phyloP scores from a whole-genome alignment of 23 red algal species.

The Gracilaria domingensis region DNA sequence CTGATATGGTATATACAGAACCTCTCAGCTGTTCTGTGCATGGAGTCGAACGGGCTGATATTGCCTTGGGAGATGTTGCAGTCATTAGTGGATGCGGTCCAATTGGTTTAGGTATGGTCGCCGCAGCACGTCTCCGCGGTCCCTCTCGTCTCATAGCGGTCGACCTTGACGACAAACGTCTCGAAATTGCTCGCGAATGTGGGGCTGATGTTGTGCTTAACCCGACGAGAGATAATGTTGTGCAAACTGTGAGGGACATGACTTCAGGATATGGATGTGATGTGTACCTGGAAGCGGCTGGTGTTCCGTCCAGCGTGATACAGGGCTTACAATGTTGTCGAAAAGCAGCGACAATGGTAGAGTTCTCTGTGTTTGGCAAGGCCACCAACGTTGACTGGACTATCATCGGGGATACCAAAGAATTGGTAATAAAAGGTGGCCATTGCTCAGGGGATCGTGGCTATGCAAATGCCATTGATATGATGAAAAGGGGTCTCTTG shows the following conservation, averaged over 20 bases:
- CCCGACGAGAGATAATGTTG: slow-evolving; percentile 41
- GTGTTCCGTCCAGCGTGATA: slow-evolving; percentile 56
- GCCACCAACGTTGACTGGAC: slow-evolving; percentile 76
- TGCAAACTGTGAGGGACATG: slow-evolving; percentile 54
- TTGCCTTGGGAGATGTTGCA: slow-evolving; percentile 73
- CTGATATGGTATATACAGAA: slow-evolving; percentile 81
- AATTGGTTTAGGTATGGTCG: slow-evolving; percentile 83
- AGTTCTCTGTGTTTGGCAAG: slow-evolving; percentile 83
- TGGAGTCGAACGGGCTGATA: slow-evolving; percentile 67
- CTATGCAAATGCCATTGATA: slow-evolving; percentile 73
- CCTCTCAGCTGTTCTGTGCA: slow-evolving; percentile 82
- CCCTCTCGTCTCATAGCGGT: slow-evolving; percentile 75
- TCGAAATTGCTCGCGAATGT: slow-evolving; percentile 75
- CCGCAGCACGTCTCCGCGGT: slow-evolving; percentile 37
- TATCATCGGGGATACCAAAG: slow-evolving; percentile 84
- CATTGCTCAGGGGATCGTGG: slow-evolving; percentile 87
- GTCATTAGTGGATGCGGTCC: slow-evolving; percentile 83
- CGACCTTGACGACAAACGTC: slow-evolving; percentile 71
- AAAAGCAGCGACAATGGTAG: slow-evolving; percentile 78
- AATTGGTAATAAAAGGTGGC: slow-evolving; percentile 74
- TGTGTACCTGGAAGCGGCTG: slow-evolving; percentile 89
- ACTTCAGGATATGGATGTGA: slow-evolving; percentile 84
- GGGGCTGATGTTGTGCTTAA: slow-evolving; percentile 83
- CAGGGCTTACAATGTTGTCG: slow-evolving; percentile 78
- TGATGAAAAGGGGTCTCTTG: slow-evolving; percentile 60